Evolutionary conservation across 2,329 filamentous ascomycete species (phyloP).

Genomic region (Scedosporium aurantiacum): DNA sequence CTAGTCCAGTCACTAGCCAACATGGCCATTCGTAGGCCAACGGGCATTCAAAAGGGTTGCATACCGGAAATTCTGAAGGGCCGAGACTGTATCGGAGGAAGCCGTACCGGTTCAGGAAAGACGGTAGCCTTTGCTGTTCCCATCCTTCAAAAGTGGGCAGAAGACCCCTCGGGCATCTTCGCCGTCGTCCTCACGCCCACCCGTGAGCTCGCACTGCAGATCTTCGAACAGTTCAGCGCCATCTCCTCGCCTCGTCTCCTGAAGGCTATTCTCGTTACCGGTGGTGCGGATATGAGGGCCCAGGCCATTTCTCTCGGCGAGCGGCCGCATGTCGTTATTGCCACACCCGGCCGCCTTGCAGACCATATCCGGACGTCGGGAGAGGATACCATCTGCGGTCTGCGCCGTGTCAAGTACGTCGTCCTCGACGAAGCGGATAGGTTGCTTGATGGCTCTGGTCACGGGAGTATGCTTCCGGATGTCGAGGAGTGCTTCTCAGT

Average conservation of each 20-base stretch:
- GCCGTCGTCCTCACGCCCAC: slow-evolving; percentile 83
- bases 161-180: slow-evolving; percentile 86
- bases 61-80: slow-evolving; percentile 90
- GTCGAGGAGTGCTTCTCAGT: slow-evolving; percentile 78
- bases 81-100: slow-evolving; percentile 88
- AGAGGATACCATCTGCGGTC: slow-evolving; percentile 74
- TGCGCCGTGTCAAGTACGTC: slow-evolving; percentile 70
- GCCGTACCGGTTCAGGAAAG: slow-evolving; percentile 91
- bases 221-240: slow-evolving; percentile 91
- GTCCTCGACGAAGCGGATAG: slow-evolving; percentile 95
- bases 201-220: slow-evolving; percentile 84
- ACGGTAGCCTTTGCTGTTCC: slow-evolving; percentile 93
- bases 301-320: slow-evolving; percentile 77
- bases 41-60: slow-evolving; percentile 82
- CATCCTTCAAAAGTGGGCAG: slow-evolving; percentile 85
- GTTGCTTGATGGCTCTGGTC: slow-evolving; percentile 59
- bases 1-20: slow-evolving; percentile 67
- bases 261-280: slow-evolving; percentile 81
- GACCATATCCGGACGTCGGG: slow-evolving; percentile 90
- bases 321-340: slow-evolving; percentile 84
- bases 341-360: slow-evolving; percentile 83
- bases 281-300: slow-evolving; percentile 81
- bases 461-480: slow-evolving; percentile 87
- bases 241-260: slow-evolving; percentile 80
- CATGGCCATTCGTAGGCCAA: slow-evolving; percentile 77